Percentiles rank a stretch among this genome's conserved stretches.
These are phyloP conservation scores for Vicia villosa DNA, from an alignment of 306 rosid genomes.

Conservation along the genomic window DNA sequence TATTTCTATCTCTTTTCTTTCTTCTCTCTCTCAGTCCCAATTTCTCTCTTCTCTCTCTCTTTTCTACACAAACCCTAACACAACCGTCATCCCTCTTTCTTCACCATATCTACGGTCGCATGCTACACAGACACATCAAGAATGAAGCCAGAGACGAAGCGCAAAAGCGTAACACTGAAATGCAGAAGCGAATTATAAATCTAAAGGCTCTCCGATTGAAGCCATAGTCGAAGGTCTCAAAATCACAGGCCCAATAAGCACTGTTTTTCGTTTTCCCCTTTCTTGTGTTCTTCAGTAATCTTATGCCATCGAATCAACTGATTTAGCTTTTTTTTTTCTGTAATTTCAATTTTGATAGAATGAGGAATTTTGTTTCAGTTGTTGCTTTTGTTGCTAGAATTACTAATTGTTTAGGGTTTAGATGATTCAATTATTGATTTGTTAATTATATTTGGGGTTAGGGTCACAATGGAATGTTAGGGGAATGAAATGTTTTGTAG, in stretches of 20 bases:
- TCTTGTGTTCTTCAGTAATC: background rate
- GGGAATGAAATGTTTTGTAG: constrained; percentile 20
- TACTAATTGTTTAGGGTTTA: background rate
- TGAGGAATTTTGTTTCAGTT: background rate
- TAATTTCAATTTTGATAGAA: background rate
- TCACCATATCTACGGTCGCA: no score
- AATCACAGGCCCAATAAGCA: constrained; percentile 75
- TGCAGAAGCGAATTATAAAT: constrained; percentile 78
- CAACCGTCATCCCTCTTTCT: no score
- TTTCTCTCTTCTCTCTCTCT: no score
- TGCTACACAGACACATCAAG: no score
- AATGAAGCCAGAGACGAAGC: no score
- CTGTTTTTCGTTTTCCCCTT: constrained; percentile 41
- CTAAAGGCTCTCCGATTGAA: constrained; percentile 82
- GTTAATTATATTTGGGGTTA: background rate
- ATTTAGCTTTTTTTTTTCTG: constrained; percentile 26
- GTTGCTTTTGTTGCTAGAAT: background rate
- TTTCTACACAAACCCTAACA: no score
- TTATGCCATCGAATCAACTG: constrained; percentile 14
- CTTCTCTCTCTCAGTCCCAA: no score
- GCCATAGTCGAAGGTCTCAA: constrained; percentile 90
- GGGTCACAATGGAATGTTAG: background rate
- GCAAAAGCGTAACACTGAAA: constrained; percentile 94
- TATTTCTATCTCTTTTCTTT: no score
- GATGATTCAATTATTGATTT: constrained; percentile 31